phyloP scores from a whole-genome alignment of 2,329 filamentous ascomycete genomes.

The Neopestalotiopsis rosae region DNA sequence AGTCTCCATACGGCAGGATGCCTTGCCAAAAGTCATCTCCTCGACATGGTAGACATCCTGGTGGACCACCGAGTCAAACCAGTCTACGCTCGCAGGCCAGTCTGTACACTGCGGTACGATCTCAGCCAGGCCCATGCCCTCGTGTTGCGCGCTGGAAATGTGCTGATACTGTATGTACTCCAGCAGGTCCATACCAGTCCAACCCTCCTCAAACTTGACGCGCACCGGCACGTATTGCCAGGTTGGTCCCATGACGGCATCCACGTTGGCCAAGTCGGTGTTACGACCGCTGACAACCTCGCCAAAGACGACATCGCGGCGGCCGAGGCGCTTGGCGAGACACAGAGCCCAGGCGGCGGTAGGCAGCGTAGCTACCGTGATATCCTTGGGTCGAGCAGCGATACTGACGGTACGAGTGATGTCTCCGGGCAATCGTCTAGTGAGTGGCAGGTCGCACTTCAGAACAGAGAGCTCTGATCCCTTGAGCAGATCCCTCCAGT shows the following conservation, averaged over 20 bases:
- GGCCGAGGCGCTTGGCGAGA: slow-evolving; percentile 58
- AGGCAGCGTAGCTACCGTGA: slow-evolving; percentile 69
- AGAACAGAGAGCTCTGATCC: slow-evolving; percentile 57
- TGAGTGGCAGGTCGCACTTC: slow-evolving; percentile 43
- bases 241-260: slow-evolving; percentile 67
- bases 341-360: slow-evolving; percentile 71
- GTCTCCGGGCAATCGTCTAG: slow-evolving; percentile 44
- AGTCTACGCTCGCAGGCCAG: slow-evolving; percentile 46
- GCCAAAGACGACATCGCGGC: slow-evolving; percentile 67
- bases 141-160: slow-evolving; percentile 59
- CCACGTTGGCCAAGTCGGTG: slow-evolving; percentile 58
- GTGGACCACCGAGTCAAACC: slow-evolving; percentile 63
- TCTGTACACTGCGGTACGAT: slow-evolving; percentile 54
- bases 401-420: slow-evolving; percentile 50
- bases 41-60: slow-evolving; percentile 69
- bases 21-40: slow-evolving; percentile 46
- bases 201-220: slow-evolving; percentile 56
- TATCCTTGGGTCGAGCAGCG: slow-evolving; percentile 53
- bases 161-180: slow-evolving; percentile 61
- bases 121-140: slow-evolving; percentile 59
- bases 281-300: slow-evolving; percentile 71
- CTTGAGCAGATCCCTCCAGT: slow-evolving; percentile 65
- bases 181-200: slow-evolving; percentile 59
- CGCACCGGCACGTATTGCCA: slow-evolving; percentile 72
- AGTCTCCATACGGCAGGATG: slow-evolving; percentile 57